Conservation (phyloP, 1,284 basidiomycete species). For the Apiotrichum gracile region DNA sequence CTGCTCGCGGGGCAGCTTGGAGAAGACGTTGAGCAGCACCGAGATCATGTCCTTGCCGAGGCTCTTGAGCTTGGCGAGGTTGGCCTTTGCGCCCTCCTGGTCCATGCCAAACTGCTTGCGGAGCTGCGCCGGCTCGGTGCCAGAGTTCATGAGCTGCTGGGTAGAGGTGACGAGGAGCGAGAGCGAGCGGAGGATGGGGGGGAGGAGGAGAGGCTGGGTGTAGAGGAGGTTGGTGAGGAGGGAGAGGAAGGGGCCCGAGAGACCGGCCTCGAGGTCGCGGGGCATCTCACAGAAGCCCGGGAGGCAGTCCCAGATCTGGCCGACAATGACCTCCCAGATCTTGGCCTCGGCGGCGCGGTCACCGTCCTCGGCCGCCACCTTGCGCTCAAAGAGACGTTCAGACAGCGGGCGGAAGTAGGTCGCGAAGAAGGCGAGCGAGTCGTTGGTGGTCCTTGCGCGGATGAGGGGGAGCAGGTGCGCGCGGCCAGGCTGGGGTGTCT, state of each 20-base stretch:
- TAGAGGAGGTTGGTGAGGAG: slow-evolving; percentile 89
- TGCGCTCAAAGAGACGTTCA: slow-evolving; percentile 83
- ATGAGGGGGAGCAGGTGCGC: slow-evolving; percentile 92
- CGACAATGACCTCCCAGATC: slow-evolving; percentile 85
- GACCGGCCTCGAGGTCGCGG: slow-evolving; percentile 63
- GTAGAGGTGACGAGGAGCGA: slow-evolving; percentile 67
- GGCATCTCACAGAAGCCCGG: slow-evolving; percentile 67
- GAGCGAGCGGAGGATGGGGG: slow-evolving; percentile 74
- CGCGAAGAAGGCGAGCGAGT: slow-evolving; percentile 79
- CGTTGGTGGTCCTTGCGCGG: slow-evolving; percentile 65
- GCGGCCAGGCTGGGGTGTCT: slow-evolving; percentile 52
- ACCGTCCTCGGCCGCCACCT: slow-evolving; percentile 64
- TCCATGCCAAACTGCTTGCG: slow-evolving; percentile 52
- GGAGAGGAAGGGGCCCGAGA: slow-evolving; percentile 70
- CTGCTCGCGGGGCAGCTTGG: slow-evolving; percentile 68
- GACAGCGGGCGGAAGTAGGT: slow-evolving; percentile 88
- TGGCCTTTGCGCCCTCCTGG: slow-evolving; percentile 59
- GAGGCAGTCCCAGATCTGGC: slow-evolving; percentile 78
- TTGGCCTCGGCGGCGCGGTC: slow-evolving; percentile 77
- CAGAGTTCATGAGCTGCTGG: slow-evolving; percentile 49
- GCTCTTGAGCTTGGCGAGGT: slow-evolving; percentile 66
- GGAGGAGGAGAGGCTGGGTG: slow-evolving; percentile 74
- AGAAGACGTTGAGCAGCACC: slow-evolving; percentile 95
- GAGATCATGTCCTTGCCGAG: slow-evolving; percentile 90
- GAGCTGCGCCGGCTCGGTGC: slow-evolving; percentile 50